A percentile compares a stretch with the other conserved stretches of the same genome.
phyloP scores from a whole-genome alignment of 2,329 filamentous ascomycete species.

The Xylaria sp. region DNA sequence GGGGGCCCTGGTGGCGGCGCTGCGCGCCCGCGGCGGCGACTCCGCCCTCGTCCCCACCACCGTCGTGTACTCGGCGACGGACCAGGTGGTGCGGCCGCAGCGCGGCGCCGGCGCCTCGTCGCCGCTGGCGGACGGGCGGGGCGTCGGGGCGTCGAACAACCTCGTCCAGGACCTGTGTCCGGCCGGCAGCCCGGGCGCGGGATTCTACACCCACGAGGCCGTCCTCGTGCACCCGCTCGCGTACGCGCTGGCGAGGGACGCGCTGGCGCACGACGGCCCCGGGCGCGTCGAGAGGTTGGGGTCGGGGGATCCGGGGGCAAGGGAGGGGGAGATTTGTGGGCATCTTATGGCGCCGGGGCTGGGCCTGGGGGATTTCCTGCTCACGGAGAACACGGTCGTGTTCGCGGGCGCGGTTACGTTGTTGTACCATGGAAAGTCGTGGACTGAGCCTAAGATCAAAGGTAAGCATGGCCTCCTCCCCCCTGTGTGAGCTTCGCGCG shows the following conservation, averaged over 20 bases:
- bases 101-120: conserved; percentile 49
- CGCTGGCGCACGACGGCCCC: conserved; percentile 48
- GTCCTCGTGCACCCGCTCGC: conserved; percentile 52
- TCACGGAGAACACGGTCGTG: conserved; percentile 46
- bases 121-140: conserved; percentile 42
- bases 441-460: conserved; percentile 1
- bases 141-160: conserved; percentile 49
- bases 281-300: conserved; percentile 44
- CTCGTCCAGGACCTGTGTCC: conserved; percentile 49
- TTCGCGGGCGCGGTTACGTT: conserved; percentile 34
- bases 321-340: conserved; percentile 44
- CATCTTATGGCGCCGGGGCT: conserved; percentile 42
- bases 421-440: not conserved
- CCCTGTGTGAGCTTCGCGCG: not conserved
- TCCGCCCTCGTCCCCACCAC: conserved; percentile 58
- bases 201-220: conserved; percentile 53
- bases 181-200: conserved; percentile 42
- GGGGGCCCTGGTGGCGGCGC: conserved; percentile 43
- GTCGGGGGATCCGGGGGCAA: conserved; percentile 40
- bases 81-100: conserved; percentile 57
- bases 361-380: conserved; percentile 47
- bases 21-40: conserved; percentile 49
- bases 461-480: not conserved
- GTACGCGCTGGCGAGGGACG: conserved; percentile 49
- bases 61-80: conserved; percentile 51